Evolutionary conservation across 257 asterid species (phyloP), one percentile per base, ranked within the genome.

Genomic region (Paraleonurus japonicus): DNA sequence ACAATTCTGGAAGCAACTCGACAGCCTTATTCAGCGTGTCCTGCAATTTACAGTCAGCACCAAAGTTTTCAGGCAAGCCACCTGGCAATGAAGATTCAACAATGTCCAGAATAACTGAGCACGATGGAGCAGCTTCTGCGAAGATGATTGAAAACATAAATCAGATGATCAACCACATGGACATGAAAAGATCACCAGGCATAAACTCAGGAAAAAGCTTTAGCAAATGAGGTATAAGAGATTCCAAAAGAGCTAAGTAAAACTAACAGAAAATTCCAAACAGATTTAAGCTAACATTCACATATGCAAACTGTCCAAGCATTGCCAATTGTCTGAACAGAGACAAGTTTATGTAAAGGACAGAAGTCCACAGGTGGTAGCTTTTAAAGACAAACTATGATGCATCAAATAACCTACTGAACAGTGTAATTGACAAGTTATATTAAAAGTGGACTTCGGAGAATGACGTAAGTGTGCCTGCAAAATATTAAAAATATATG

Each of bases 111-210:
- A 94, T 86, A 84, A 86, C 78, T 71, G 89, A 79, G 87, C 98
- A 94, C 77, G 97, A 87, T 79, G 81, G 97, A 78, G 98, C 98
- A 86, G 98, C 95, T 79, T 94, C 98, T 94, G 98, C 90, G 79
- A 80, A 84, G 71, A 80, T 67, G 78, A 80, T 70, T 33, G 76
- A 64, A 77, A 78, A 74, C 65, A 65, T 45, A 53, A 50, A 71
- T 80, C 81, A 82, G 75, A 69, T 41, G 13, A 45, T 30, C 35
- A 55, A 70, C 65, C 70, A 63, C 71, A 65, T 51, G 17, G 26
- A 37, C 30, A 28, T 59, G 30, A 3, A 75, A 78, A 59, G 13
- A 30, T 23, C 39, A 59, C 60, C 32, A 71, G 39, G 32, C 32
- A 43, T 32, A 23, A 64, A 64, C 4, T 17, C 17, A 4, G 17